Evolutionary conservation across 208 protist genomes (phyloP), one percentile per base, ranked within the genome.

Genomic region (Trypanosoma boissoni): DNA sequence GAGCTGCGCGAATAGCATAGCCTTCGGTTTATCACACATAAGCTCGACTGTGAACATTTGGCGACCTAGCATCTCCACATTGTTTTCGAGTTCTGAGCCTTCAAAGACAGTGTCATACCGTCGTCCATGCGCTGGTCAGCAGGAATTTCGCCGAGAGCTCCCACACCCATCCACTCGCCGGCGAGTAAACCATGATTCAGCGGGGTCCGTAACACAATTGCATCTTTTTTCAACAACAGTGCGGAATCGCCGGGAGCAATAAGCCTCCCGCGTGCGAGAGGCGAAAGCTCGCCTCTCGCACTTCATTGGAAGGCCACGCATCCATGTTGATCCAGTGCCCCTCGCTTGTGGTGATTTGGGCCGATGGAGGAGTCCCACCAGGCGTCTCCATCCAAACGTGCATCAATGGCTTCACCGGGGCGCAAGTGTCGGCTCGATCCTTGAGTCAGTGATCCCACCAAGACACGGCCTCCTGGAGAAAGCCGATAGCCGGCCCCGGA

Each of bases 91-190:
- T 43, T 65, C 53, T n/a, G 58, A 42, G n/a, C 67, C 70, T 10
- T 53, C 60, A 60, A 74, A 86, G 14, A 64, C 58, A 86, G 70
- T 21, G 72, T 58, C 67, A 82, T 72, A 64, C 79, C 75, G 54
- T 86, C 81, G 67, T 86, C 79, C 32, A 82, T 77, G 46, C 79
- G 79, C 51, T 86, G 79, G 51, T 86, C 79, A 23, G 64, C 74
- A 1, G 79, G 64, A 26, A 46, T 86, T 59, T 86, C 80, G 10
- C 72, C 80, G 27, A 74, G 50, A 52, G 80, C 73, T 3, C 80
- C 80, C 7, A 58, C 74, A 16, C 76, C 80, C 74, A 83, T 83
- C 80, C 80, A 83, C 69, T 87, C 80, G 2, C 80, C 80, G 0
- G 58, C 62, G 21, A 87, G 21, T 26, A 87, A 64, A 27, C 80